Conservation (phyloP, 495 filamentous ascomycete species). For the Neurospora discreta region DNA sequence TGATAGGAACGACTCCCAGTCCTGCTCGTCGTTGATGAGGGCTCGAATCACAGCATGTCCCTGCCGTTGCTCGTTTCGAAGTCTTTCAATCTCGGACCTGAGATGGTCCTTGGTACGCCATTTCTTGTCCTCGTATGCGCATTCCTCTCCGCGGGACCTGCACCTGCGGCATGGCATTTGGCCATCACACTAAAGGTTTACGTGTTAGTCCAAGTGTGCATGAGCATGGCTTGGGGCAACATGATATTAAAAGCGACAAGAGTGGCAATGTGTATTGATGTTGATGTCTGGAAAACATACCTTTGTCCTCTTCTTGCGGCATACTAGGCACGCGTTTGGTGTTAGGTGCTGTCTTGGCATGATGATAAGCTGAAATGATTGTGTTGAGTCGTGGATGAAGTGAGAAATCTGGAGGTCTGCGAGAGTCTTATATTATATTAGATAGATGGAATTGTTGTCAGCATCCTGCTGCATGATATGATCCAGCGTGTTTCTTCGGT, state of each 20-base stretch:
- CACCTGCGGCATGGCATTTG: constrained; percentile 19
- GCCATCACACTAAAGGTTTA: constrained; percentile 18
- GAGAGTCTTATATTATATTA: background rate
- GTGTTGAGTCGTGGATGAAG: background rate
- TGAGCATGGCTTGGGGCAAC: background rate
- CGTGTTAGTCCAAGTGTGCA: background rate
- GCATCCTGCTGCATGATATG: background rate
- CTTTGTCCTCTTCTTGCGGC: constrained; percentile 19
- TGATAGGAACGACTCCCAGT: constrained; percentile 12
- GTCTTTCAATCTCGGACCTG: constrained; percentile 20
- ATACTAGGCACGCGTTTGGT: constrained; percentile 17
- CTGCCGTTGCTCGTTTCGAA: constrained; percentile 18
- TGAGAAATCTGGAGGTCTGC: background rate
- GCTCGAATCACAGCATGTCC: constrained; percentile 18
- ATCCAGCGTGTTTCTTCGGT: background rate
- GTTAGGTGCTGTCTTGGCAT: constrained; percentile 23
- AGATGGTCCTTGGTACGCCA: constrained; percentile 24
- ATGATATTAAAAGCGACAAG: background rate
- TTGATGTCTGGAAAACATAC: background rate
- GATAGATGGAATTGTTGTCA: background rate
- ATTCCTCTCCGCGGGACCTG: constrained; percentile 19
- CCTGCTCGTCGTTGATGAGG: constrained; percentile 13
- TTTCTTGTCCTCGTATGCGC: constrained; percentile 22
- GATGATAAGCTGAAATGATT: background rate
- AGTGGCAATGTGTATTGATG: background rate